Conservation (phyloP, 441 rosid genomes). For the Kokia cookei region DNA sequence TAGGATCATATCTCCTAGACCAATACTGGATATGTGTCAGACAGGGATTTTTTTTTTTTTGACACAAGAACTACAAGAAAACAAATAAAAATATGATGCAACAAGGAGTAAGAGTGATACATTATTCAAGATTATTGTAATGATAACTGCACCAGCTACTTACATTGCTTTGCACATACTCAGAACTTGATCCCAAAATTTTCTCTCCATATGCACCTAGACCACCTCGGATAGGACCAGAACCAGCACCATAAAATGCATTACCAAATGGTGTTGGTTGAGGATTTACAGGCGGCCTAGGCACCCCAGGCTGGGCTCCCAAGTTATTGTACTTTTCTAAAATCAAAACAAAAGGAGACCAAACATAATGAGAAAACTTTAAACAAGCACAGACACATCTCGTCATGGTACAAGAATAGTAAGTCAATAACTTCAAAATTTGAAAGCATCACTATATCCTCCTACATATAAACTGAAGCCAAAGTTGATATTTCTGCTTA, state of each 20-base stretch:
- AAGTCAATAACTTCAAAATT: background rate
- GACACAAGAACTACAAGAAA: background rate
- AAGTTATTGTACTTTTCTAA: slow-evolving; percentile 72
- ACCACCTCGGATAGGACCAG: slow-evolving; percentile 84
- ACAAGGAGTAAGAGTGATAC: background rate
- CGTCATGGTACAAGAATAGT: background rate
- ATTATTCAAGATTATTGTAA: background rate
- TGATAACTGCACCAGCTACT: slow-evolving; percentile 16
- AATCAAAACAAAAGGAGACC: background rate
- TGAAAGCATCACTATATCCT: background rate
- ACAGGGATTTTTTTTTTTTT: background rate
- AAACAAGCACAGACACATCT: background rate
- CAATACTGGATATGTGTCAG: background rate
- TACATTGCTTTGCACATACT: slow-evolving; percentile 96
- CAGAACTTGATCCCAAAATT: slow-evolving; percentile 83
- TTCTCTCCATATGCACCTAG: slow-evolving; percentile 91
- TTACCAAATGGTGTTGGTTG: slow-evolving; percentile 85
- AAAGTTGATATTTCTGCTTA: background rate
- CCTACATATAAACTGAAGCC: background rate
- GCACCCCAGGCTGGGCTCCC: slow-evolving; percentile 64
- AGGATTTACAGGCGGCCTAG: slow-evolving; percentile 46
- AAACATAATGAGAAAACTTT: background rate
- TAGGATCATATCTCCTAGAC: too few species aligned
- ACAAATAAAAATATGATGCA: background rate
- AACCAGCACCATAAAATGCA: slow-evolving; percentile 87